Percentiles rank a stretch among this genome's conserved stretches.
These are phyloP conservation scores for Striga asiatica DNA, from an alignment of 257 asterid genomes.

Conservation along the genomic window DNA sequence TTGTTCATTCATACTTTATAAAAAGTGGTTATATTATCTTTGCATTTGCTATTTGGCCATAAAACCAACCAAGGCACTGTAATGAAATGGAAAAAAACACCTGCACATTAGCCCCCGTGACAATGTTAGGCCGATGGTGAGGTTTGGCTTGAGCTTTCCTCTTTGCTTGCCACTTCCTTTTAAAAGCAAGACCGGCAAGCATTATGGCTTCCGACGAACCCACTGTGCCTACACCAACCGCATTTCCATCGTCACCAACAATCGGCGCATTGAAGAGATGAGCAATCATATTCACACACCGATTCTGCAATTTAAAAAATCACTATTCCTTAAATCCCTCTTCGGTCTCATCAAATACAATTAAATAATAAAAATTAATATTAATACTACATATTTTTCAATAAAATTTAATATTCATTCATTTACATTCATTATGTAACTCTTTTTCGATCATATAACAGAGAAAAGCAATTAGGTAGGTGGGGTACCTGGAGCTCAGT, in stretches of 20 bases:
- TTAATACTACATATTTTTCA: not conserved
- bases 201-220: slow-evolving; percentile 86
- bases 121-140: slow-evolving; percentile 48
- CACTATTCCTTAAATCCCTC: no score
- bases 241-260: slow-evolving; percentile 42
- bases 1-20: no score
- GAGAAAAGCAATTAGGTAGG: not conserved
- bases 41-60: no score
- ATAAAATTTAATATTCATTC: no score
- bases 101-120: slow-evolving; percentile 76
- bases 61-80: no score
- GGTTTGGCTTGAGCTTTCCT: slow-evolving; percentile 54
- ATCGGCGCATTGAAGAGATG: slow-evolving; percentile 74
- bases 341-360: no score
- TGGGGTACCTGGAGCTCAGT: slow-evolving; percentile 55
- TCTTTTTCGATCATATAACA: not conserved
- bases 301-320: no score
- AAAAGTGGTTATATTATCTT: no score
- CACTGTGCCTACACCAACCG: slow-evolving; percentile 69
- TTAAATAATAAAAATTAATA: no score
- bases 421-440: no score
- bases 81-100: slow-evolving; percentile 8
- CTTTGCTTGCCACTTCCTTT: slow-evolving; percentile 68
- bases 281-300: slow-evolving; percentile 73
- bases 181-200: slow-evolving; percentile 86